Conservation (phyloP, 352 stramenopile genomes). For the Globisporangium nodosum region DNA sequence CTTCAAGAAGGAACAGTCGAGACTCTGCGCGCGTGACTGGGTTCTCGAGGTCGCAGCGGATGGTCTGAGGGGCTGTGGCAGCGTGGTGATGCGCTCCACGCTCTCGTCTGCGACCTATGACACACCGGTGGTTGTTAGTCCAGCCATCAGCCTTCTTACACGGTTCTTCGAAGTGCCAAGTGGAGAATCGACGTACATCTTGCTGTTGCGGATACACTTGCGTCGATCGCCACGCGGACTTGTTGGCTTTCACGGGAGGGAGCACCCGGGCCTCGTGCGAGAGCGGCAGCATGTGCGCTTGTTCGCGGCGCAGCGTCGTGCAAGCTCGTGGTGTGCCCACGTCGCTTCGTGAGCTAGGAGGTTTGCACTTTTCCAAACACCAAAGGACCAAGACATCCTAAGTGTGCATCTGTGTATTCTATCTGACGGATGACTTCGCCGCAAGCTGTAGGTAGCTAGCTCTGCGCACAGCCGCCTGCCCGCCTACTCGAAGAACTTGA, state of each 20-base stretch:
- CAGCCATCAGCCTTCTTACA: neutral
- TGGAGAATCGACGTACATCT: neutral
- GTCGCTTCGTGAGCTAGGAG: neutral
- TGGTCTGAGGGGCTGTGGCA: neutral
- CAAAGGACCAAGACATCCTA: too few species aligned
- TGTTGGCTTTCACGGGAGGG: neutral
- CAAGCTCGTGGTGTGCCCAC: neutral
- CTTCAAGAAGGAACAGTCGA: neutral
- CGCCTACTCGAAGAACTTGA: slow-evolving; percentile 66
- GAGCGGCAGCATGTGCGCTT: slow-evolving; percentile 1
- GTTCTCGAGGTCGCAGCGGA: neutral
- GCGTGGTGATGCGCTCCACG: neutral
- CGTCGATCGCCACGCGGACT: neutral
- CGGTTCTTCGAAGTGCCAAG: neutral
- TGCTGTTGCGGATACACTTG: neutral
- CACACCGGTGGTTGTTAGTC: too few species aligned
- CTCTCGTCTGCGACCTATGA: neutral
- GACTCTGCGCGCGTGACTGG: neutral
- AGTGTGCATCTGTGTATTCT: neutral
- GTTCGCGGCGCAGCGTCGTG: neutral
- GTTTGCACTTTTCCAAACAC: neutral
- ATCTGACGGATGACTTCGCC: neutral
- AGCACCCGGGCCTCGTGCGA: neutral
- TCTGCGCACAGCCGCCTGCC: too few species aligned
- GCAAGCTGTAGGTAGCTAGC: neutral